Base-by-base conservation (phyloP, 2,329 filamentous ascomycete species). In the Fusarium chlamydosporum region DNA sequence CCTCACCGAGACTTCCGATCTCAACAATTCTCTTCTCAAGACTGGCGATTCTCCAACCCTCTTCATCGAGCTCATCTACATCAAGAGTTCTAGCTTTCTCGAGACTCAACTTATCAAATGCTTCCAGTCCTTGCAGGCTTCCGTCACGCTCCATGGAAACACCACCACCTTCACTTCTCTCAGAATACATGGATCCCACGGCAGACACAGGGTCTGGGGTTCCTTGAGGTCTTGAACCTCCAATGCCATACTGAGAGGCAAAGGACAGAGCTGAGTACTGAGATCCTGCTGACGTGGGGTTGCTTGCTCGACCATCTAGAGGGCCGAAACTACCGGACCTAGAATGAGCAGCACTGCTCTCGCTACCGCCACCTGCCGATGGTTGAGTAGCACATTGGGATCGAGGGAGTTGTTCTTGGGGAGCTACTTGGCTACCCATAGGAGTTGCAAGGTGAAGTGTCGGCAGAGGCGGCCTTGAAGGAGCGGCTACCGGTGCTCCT, bases 21-120 rank as follows among this genome's bases (percentile, higher is more conserved):
- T 99, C 94, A 50, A 92, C 84, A 66, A 99, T 96, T 74, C 94
- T 88, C 71, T 92, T 92, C 77, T 97, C 93, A 78, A 92, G 88
- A 76, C 94, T 97, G 12, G 95, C 96, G 52, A 96, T 94, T 76
- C 92, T 89, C 96, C 96, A 99, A 20, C 93, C 94, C 67, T 97
- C 92, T 74, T 97, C 94, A 76, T 98, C 95, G 48, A 99, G 82
- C 72, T 98, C 95, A 74, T 97, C 95, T 6, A 97, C 95, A 78
- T 99, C 96, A 38, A 95, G 82, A 26, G 90, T 92, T 68, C 92
- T 86, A 35, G 93, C 93, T 79, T 91, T 94, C 71, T 97, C 94
- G 45, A 96, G 78, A 50, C 88, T 92, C 73, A 97, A 80, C 78
- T 94, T 90, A 70, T 96, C 93, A 60, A 97, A 89, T 4, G 88